phyloP scores from a whole-genome alignment of 1,284 basidiomycete species.

The Apiotrichum gamsii region DNA sequence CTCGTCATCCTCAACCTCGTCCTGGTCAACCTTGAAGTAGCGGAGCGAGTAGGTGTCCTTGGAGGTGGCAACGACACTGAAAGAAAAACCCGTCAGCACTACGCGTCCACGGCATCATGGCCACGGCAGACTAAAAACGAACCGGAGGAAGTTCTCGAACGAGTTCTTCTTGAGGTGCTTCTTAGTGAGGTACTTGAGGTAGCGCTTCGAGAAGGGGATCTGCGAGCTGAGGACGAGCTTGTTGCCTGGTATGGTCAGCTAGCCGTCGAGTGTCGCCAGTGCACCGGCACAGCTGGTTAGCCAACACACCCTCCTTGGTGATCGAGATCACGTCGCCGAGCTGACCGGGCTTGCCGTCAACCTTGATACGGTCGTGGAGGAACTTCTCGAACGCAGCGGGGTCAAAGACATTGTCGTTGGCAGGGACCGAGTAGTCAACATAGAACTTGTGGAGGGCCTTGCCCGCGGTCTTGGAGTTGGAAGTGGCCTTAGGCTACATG shows the following conservation, averaged over 20 bases:
- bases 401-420: conserved; percentile 83
- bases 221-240: conserved; percentile 74
- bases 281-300: no score
- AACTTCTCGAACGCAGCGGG: conserved; percentile 86
- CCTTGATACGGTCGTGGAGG: conserved; percentile 89
- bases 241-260: no score
- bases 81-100: conserved; percentile 7
- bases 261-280: no score
- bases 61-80: conserved; percentile 73
- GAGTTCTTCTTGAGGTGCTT: conserved; percentile 74
- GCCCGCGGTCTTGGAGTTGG: conserved; percentile 50
- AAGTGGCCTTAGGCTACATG: conserved; percentile 40
- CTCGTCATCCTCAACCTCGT: conserved; percentile 49
- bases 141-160: conserved; percentile 47
- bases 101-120: no score
- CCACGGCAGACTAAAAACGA: no score
- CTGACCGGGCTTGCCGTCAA: conserved; percentile 62
- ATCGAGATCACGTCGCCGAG: conserved; percentile 80
- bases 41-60: conserved; percentile 85
- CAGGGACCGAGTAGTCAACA: conserved; percentile 91
- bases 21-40: conserved; percentile 91
- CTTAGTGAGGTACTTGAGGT: conserved; percentile 77
- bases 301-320: conserved; percentile 68
- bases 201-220: conserved; percentile 84
- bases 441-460: conserved; percentile 80